A percentile compares a stretch with the other conserved stretches of the same genome.
Conservation (phyloP, 169 alveolate species). For the Perkinsus marinus region DNA sequence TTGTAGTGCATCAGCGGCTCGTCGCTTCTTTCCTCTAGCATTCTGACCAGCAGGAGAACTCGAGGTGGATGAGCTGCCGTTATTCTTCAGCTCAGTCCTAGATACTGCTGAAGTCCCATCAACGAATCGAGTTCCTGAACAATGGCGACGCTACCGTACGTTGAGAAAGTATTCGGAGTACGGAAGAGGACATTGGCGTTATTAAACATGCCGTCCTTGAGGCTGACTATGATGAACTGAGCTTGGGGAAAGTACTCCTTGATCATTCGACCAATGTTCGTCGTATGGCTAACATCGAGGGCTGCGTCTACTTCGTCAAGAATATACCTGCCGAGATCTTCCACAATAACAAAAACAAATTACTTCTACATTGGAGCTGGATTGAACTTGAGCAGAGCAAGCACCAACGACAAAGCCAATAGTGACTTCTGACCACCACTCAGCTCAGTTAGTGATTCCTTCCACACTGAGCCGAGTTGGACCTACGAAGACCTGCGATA, state of each 20-base stretch:
- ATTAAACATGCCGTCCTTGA: conserved; percentile 93
- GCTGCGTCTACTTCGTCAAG: conserved; percentile 99
- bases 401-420: conserved; percentile 87
- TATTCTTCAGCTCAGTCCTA: conserved; percentile 31
- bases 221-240: conserved; percentile 87
- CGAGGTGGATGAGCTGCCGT: too few species aligned
- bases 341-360: too few species aligned
- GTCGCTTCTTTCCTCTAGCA: too few species aligned
- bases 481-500: background rate
- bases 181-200: conserved; percentile 93
- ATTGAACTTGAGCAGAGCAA: conserved; percentile 85
- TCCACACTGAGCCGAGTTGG: background rate
- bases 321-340: conserved; percentile 51
- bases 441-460: conserved; percentile 35
- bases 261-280: conserved; percentile 89
- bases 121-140: conserved; percentile 53
- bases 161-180: background rate
- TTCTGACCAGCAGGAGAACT: too few species aligned
- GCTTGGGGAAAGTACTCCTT: conserved; percentile 87
- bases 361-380: conserved; percentile 36
- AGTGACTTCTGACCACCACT: conserved; percentile 93
- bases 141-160: too few species aligned
- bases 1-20: too few species aligned
- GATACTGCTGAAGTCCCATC: conserved; percentile 70
- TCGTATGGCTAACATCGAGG: conserved; percentile 93